phyloP scores from a whole-genome alignment of 2,329 filamentous ascomycete genomes.

The Ceratocystis ficicola region DNA sequence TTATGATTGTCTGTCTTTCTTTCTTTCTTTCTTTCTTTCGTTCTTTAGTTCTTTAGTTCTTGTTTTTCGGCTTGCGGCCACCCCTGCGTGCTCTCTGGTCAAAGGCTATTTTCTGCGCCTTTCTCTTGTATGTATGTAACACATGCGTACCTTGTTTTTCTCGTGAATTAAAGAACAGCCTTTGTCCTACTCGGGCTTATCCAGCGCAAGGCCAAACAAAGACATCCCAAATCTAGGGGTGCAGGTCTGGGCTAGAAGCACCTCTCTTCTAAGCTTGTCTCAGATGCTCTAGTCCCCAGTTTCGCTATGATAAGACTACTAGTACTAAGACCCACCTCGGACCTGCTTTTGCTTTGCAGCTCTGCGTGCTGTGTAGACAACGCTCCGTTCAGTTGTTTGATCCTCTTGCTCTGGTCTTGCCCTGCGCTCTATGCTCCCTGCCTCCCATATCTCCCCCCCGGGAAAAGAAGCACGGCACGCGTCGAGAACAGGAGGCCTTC shows the following conservation, averaged over 20 bases:
- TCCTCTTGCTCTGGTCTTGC: not conserved
- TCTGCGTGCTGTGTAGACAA: not conserved
- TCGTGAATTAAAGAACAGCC: too few relatives aligned
- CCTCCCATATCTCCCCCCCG: not conserved
- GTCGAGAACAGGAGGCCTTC: not conserved
- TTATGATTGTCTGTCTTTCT: not conserved
- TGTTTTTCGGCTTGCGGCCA: not conserved
- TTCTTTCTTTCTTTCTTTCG: not conserved
- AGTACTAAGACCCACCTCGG: not conserved
- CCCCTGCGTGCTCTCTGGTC: not conserved
- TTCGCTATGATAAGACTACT: not conserved
- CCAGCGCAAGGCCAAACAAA: not conserved
- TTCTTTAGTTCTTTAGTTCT: not conserved
- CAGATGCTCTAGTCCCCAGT: not conserved
- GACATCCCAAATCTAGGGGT: not conserved
- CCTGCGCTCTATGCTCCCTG: not conserved
- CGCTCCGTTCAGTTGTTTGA: conserved; percentile 2
- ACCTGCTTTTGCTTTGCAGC: conserved; percentile 8
- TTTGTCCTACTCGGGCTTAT: not conserved
- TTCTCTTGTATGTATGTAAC: not conserved
- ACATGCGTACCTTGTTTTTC: too few relatives aligned
- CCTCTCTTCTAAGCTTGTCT: not conserved
- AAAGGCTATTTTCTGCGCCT: not conserved
- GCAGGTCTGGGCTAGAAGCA: not conserved
- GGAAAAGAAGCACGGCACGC: not conserved